phyloP scores from a whole-genome alignment of 2,329 filamentous ascomycete species.

The Aspergillus fijiensis region DNA sequence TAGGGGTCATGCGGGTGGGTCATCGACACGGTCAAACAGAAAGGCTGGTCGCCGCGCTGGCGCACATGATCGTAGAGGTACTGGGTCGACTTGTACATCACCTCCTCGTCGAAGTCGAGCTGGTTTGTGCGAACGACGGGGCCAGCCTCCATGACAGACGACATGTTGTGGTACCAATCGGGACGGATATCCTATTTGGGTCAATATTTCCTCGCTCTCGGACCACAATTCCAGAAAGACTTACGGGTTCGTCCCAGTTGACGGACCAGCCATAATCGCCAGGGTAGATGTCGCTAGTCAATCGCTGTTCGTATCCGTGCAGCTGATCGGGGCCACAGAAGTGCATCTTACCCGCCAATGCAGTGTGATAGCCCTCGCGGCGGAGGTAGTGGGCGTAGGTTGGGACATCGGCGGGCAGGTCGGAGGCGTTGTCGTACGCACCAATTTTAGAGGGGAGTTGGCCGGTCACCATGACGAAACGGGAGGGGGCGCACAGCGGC shows the following conservation, averaged over 20 bases:
- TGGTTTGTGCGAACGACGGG: slow-evolving; percentile 89
- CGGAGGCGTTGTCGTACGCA: slow-evolving; percentile 86
- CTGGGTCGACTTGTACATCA: slow-evolving; percentile 87
- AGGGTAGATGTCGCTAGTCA: slow-evolving; percentile 95
- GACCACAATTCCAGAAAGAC: slow-evolving; percentile 11
- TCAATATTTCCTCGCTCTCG: slow-evolving; percentile 11
- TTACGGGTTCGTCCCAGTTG: slow-evolving; percentile 84
- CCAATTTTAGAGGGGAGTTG: slow-evolving; percentile 89
- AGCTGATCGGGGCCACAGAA: slow-evolving; percentile 88
- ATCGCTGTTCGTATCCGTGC: slow-evolving; percentile 86
- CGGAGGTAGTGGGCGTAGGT: slow-evolving; percentile 93
- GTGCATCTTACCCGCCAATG: slow-evolving; percentile 94
- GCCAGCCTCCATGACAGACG: slow-evolving; percentile 86
- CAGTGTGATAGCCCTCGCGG: slow-evolving; percentile 81
- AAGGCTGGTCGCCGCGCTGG: slow-evolving; percentile 73
- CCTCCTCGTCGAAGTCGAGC: slow-evolving; percentile 93
- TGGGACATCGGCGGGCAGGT: slow-evolving; percentile 78
- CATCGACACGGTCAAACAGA: slow-evolving; percentile 86
- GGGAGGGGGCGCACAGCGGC: slow-evolving; percentile 85
- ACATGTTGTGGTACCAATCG: slow-evolving; percentile 97
- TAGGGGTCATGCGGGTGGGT: slow-evolving; percentile 96
- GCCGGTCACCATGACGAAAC: slow-evolving; percentile 92
- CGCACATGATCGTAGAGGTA: slow-evolving; percentile 89
- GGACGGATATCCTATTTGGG: slow-evolving; percentile 55
- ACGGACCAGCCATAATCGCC: slow-evolving; percentile 93